Base-by-base conservation (phyloP, 2,329 filamentous ascomycete genomes). In the Periconia sp. region DNA sequence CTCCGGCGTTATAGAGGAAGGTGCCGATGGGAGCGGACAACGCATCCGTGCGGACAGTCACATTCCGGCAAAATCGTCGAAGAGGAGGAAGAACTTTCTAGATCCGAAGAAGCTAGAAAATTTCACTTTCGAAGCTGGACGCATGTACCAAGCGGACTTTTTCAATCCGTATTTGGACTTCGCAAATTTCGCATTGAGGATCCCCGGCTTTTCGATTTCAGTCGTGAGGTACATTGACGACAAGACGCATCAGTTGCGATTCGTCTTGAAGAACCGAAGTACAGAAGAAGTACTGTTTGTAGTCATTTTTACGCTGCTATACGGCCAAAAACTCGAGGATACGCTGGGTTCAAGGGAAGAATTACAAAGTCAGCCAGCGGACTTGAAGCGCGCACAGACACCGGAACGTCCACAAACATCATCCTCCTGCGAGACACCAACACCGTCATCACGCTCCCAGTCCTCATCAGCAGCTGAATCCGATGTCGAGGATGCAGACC, bases 141-240 rank as follows among this genome's bases (percentile, higher is more conserved):
- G 75, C 15, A 40, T 70, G 40, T 77, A 78, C 40, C 65, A 73
- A 26, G 72, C 60, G 1, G 75, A 78, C 41, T 77, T 78, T 45
- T 76, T 73, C 61, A 78, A 78, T 39, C 72, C 73, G 16, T 75
- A 77, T 53, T 53, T 78, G 4, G 74, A 77, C 47, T 78, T 76
- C 54, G 68, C 70, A 1, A 73, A 74, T 31, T 76, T 75, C 44
- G 59, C 68, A 3, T 46, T 78, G 3, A 70, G 73, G 40, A 48
- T 78, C 12, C 75, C 74, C 0, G 75, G 74, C 0, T 75, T 77
- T 38, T 70, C 63, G 2, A 66, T 77, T 18, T 67, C 66, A 11
- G 72, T 77, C 4, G 66, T 73, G 30, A 71, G 68, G 51, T 77
- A 76, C 41, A 68, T 77, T 29, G 74, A 74, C 47, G 68, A 75